Evolutionary conservation across 805 yeast species (phyloP), one percentile per base, ranked within the genome.

Genomic region (Candida awuae): DNA sequence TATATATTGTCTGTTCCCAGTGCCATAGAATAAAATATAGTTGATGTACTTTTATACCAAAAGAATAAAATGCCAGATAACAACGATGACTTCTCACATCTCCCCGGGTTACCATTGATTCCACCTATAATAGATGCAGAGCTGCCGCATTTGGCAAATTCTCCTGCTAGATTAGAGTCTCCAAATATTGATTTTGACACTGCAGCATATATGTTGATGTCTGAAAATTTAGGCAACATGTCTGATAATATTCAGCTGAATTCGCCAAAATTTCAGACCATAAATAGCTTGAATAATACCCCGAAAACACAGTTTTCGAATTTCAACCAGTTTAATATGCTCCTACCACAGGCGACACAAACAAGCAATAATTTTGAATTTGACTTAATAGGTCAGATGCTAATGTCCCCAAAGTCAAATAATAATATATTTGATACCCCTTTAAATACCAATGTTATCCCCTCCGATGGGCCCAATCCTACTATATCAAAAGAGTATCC

Each of bases 191-290:
- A 61, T 35, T 62, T 62, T 41, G 65, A 62, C 31, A 61, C 65
- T 2, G 66, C 66, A 2, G 65, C 65, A 3, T 58, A 58, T 35
- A 47, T 53, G 55, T 47, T 61, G 27, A 60, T 62, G 55, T 52
- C 52, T 29, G 39, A 21, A 14, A 25, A 21, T 29, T 12, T 12
- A 13, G 10, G 14, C 6, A 25, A 25, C 28, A 14, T 25, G n/a
- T 6, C 28, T 6, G 28, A 25, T 7, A 25, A 25, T 14, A 25
- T 14, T 25, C n/a, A 12, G 6, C 13, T 25, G 12, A 25, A 25
- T 14, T 25, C 28, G 10, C 28, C 28, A 10, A 25, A 25, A 25
- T 25, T 25, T 25, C 28, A 25, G 13, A 25, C 10, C 13, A 25
- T 13, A 12, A 25, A 14, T 9, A 25, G 28, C 13, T 25, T 25